These are phyloP conservation scores for Didymella sp. DNA, from an alignment of 2,329 filamentous ascomycete genomes.

Conservation along the genomic window DNA sequence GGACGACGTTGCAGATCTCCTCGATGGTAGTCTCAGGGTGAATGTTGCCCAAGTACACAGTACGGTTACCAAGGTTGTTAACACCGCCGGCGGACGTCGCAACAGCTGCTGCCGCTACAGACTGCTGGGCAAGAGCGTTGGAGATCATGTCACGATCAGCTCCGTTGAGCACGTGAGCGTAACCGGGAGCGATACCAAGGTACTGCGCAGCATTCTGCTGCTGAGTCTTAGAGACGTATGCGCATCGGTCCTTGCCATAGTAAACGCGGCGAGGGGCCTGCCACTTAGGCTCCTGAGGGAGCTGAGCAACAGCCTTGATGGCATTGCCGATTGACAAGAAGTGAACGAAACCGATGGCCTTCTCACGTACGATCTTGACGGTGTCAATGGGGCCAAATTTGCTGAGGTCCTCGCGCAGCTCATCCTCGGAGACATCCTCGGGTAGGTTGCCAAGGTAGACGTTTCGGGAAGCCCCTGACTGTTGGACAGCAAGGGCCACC, in stretches of 20 bases:
- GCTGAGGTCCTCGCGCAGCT: constrained; percentile 90
- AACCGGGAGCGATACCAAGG: constrained; percentile 93
- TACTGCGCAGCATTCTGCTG: constrained; percentile 99
- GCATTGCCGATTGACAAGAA: constrained; percentile 97
- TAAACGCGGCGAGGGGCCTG: constrained; percentile 93
- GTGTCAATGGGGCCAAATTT: constrained; percentile 98
- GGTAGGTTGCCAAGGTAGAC: constrained; percentile 94
- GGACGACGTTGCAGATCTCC: constrained; percentile 98
- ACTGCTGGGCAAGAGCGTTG: constrained; percentile 94
- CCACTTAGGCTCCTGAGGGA: constrained; percentile 97
- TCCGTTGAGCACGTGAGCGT: constrained; percentile 94
- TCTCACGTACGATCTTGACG: constrained; percentile 96
- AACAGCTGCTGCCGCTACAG: constrained; percentile 93
- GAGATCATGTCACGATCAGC: constrained; percentile 97
- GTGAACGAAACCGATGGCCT: constrained; percentile 97
- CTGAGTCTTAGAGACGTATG: constrained; percentile 98
- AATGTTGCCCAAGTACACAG: constrained; percentile 97
- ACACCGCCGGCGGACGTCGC: constrained; percentile 96
- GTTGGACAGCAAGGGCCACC: constrained; percentile 95
- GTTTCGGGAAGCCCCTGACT: constrained; percentile 94
- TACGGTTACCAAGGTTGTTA: constrained; percentile 96
- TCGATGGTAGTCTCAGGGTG: constrained; percentile 98
- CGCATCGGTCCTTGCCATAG: constrained; percentile 98
- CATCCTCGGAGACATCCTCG: constrained; percentile 89
- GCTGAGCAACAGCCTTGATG: constrained; percentile 95